Evolutionary conservation across 805 yeast species (phyloP), one percentile per base, ranked within the genome.

Genomic region (Teunomyces panamensis): DNA sequence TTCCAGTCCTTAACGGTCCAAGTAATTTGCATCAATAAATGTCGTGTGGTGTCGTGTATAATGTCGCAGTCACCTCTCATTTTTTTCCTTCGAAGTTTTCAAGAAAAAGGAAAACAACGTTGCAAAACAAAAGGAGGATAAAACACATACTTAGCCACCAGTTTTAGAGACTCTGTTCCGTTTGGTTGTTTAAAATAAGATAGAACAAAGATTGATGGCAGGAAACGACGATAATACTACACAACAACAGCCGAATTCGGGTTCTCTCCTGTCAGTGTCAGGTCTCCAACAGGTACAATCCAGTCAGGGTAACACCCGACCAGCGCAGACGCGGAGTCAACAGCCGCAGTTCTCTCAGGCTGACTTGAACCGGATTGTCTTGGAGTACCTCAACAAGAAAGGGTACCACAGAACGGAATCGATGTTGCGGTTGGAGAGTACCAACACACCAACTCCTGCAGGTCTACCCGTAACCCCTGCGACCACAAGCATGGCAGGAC

Each of bases 351-450:
- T 83, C 50, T 83, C 96, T 0, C 89, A 88, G 43, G 90, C 92
- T 4, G 98, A 94, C 64, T 75, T 94, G 62, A 92, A 91, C 65
- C 75, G 94, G 53, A 89, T 94, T 60, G 98, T 94, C 30, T 74
- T 94, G 58, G 99, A 94, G 58, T 94, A 92, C 58, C 76, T 94
- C 55, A 87, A 84, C 64, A 92, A 94, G 60, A 90, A 91, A 64
- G 99, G 99, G 2, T 94, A 89, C 61, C 91, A 87, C 56, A 83
- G 85, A 56, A 92, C 99, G 0, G 99, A 94, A 64, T 90, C 96
- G 2, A 88, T 91, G 85, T 76, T 94, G 43, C 80, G 99, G 52
- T 81, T 90, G 51, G 99, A 94, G 64, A 80, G 85, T 53, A 77
- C 89, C 0, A 83, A 85, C 49, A 77, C 78, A 5, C 78, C 82